phyloP scores from a whole-genome alignment of 2,329 filamentous ascomycete species.

The Sporothrix euskadiensis region DNA sequence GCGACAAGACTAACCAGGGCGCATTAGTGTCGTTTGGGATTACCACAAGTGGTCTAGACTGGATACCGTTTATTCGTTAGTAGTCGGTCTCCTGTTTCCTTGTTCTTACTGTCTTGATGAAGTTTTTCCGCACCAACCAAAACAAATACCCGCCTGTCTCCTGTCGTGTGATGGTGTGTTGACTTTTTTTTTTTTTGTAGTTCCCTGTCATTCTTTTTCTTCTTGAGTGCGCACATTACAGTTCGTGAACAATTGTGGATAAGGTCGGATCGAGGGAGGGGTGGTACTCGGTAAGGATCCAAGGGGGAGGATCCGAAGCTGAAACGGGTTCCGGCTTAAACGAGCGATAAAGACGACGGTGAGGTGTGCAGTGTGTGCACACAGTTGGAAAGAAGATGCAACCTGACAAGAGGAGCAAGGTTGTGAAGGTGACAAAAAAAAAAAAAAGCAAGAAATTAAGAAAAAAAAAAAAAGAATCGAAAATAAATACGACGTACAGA shows the following conservation, averaged over 20 bases:
- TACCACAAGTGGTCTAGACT: neutral
- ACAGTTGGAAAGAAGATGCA: neutral
- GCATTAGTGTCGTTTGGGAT: slow-evolving; percentile 2
- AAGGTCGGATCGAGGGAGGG: slow-evolving; percentile 8
- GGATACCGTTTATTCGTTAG: neutral
- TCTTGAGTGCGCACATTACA: neutral
- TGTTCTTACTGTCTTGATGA: neutral
- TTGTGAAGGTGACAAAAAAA: too few species aligned
- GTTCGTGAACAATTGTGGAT: neutral
- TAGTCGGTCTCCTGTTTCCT: neutral
- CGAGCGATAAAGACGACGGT: slow-evolving; percentile 1
- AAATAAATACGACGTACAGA: neutral
- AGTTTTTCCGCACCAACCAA: neutral
- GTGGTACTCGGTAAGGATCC: neutral
- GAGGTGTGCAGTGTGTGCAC: neutral
- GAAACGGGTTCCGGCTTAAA: slow-evolving; percentile 16
- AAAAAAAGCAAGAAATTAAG: neutral
- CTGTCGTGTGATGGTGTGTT: neutral
- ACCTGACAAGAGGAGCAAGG: neutral
- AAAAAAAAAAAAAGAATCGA: too few species aligned
- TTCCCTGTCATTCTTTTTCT: neutral
- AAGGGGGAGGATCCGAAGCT: slow-evolving; percentile 16
- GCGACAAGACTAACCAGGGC: neutral
- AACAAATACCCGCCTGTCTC: neutral
- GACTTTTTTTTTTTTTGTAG: neutral